A percentile compares a stretch with the other conserved stretches of the same genome.
Evolutionary conservation across 2,329 filamentous ascomycete species (phyloP).

Genomic region (Curvularia lunata): DNA sequence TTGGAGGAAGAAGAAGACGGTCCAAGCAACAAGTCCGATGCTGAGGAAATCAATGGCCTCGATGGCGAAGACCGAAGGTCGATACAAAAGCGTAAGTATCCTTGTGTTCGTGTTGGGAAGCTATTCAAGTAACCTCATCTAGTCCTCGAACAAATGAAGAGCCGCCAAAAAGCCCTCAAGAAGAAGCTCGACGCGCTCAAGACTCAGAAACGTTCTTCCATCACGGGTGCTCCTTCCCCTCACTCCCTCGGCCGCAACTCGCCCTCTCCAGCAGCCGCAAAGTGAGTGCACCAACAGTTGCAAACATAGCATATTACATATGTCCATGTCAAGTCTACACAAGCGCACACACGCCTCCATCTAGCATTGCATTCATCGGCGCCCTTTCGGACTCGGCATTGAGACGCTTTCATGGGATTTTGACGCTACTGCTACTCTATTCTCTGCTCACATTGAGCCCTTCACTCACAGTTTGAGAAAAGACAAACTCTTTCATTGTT

Average conservation of each 20-base stretch:
- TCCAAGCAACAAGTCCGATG: constrained; percentile 53
- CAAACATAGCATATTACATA: too few relatives aligned
- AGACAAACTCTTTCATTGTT: neutral
- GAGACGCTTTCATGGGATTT: neutral
- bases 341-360: neutral
- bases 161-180: constrained; percentile 51
- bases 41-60: constrained; percentile 61
- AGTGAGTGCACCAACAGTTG: constrained; percentile 6
- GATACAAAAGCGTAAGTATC: constrained; percentile 71
- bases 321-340: neutral
- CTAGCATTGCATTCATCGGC: constrained; percentile 7
- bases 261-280: constrained; percentile 36
- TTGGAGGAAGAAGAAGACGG: constrained; percentile 77
- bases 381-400: neutral
- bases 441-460: neutral
- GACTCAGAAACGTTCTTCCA: constrained; percentile 45
- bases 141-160: constrained; percentile 57
- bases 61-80: constrained; percentile 75
- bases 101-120: neutral
- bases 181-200: constrained; percentile 55
- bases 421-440: neutral
- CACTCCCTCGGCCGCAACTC: constrained; percentile 41
- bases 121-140: constrained; percentile 29
- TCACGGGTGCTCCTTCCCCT: constrained; percentile 41
- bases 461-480: neutral